Evolutionary conservation across 352 stramenopile genomes (phyloP), one percentile per base, ranked within the genome.

Genomic region (Pythium rishiriense): DNA sequence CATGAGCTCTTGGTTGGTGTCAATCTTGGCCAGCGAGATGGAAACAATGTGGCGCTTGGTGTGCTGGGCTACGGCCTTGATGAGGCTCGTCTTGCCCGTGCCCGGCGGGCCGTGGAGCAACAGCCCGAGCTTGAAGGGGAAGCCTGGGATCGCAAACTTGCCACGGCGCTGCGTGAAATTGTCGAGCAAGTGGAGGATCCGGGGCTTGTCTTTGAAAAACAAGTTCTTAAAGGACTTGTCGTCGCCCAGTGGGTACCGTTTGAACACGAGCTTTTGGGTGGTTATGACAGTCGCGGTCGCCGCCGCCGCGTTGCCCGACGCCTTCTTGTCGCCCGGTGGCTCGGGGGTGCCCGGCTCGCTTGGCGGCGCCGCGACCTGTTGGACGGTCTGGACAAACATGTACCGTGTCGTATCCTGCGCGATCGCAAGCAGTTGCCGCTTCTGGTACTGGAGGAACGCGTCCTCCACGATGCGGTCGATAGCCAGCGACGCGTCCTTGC

Each of bases 151-250:
- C 7, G 75, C 75, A 58, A 95, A 97, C 69, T 95, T 95, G 35
- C 86, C 89, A 3, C 28, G 72, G 62, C 70, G 80, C 50, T 51
- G 73, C 45, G 66, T 62, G 62, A 96, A 97, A 59, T 92, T 78
- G 54, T 94, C 68, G 0, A 97, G 73, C 8, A 94, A 62, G 37
- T 84, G 62, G 24, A 97, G 26, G 21, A 97, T 63, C n/a, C 65
- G 56, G 12, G 72, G 24, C 66, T 97, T 97, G 39, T 96, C 81
- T 12, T 78, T 46, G 53, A 97, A 97, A 68, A 97, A 97, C 19
- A 97, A 73, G 50, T 79, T 91, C 10, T 89, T 74, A 61, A 97
- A 96, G 11, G 83, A 92, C 73, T 97, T 97, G 37, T 91, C 74
- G 21, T 96, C 83, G 41, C 76, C 79, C 28, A 97, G 63, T 24